Evolutionary conservation across 192 early-diverging fungal genomes (phyloP).

Genomic region (Umbelopsis sp.): DNA sequence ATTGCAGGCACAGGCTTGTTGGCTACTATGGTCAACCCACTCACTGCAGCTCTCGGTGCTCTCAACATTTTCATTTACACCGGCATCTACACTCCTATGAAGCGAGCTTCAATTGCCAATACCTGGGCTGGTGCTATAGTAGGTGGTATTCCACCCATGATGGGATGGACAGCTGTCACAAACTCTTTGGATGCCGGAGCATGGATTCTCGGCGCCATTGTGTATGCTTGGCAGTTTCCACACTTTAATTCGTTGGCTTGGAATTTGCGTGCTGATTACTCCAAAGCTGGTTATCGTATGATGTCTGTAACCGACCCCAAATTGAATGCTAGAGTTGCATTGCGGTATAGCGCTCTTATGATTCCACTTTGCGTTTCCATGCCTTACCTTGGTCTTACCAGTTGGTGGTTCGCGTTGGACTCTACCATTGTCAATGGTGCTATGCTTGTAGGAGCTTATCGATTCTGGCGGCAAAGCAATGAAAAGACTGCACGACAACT

Average conservation of each 20-base stretch:
- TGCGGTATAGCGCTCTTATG: constrained; percentile 78
- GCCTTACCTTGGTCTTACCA: constrained; percentile 75
- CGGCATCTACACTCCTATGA: constrained; percentile 88
- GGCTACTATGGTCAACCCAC: constrained; percentile 81
- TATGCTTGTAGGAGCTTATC: constrained; percentile 68
- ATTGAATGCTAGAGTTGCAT: constrained; percentile 84
- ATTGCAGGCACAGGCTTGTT: constrained; percentile 65
- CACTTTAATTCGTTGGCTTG: constrained; percentile 95
- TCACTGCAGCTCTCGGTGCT: constrained; percentile 77
- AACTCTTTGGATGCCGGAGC: constrained; percentile 73
- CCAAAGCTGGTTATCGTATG: constrained; percentile 97
- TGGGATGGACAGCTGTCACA: constrained; percentile 95
- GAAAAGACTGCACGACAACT: constrained; percentile 84
- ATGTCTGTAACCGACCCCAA: constrained; percentile 86
- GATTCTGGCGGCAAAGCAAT: constrained; percentile 79
- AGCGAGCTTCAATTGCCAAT: constrained; percentile 90
- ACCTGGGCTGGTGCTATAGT: constrained; percentile 96
- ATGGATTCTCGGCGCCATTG: constrained; percentile 74
- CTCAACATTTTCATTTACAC: constrained; percentile 92
- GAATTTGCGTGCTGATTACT: constrained; percentile 92
- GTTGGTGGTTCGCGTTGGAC: constrained; percentile 73
- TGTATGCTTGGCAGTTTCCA: constrained; percentile 99
- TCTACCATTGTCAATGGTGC: constrained; percentile 77
- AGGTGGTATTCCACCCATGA: constrained; percentile 96
- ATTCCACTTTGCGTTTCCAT: constrained; percentile 66